These are phyloP conservation scores for Fusarium haematococcum DNA, from an alignment of 2,329 filamentous ascomycete species.

Conservation along the genomic window DNA sequence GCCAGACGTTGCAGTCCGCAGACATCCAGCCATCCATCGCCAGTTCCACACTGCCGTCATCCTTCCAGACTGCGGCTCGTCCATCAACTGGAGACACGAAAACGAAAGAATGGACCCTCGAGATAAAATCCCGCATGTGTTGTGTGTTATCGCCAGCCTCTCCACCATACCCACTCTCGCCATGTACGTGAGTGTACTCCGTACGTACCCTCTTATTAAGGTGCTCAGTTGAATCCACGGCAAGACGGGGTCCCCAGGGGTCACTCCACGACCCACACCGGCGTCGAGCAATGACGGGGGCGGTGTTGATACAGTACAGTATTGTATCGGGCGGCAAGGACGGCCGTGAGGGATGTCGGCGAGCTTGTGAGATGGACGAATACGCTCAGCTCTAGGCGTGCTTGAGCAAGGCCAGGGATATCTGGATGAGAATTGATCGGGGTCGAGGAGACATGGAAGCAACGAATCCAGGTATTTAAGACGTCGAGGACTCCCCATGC, in stretches of 20 bases:
- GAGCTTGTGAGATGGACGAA: slow-evolving; percentile 10
- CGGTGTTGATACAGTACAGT: slow-evolving; percentile 35
- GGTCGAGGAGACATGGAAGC: slow-evolving; percentile 4
- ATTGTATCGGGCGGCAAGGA: slow-evolving; percentile 16
- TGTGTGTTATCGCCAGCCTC: slow-evolving; percentile 41
- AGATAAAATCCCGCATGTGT: slow-evolving; percentile 47
- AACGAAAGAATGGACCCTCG: slow-evolving; percentile 43
- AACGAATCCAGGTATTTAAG: slow-evolving; percentile 33
- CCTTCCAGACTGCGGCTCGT: slow-evolving; percentile 10
- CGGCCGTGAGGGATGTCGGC: slow-evolving; percentile 15
- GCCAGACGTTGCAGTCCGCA: slow-evolving; percentile 5
- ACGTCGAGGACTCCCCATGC: slow-evolving; percentile 12
- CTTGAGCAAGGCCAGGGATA: slow-evolving; percentile 9
- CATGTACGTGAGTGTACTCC: slow-evolving; percentile 16
- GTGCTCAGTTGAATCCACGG: slow-evolving; percentile 19
- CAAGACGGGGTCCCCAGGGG: slow-evolving; percentile 17
- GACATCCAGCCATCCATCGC: slow-evolving; percentile 10
- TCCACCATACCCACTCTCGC: slow-evolving; percentile 39
- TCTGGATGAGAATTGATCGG: neutral
- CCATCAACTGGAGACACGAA: slow-evolving; percentile 40
- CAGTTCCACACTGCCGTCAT: slow-evolving; percentile 30
- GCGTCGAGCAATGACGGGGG: slow-evolving; percentile 35
- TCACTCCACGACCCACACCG: slow-evolving; percentile 24
- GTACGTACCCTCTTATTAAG: slow-evolving; percentile 20
- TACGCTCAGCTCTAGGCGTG: neutral